phyloP scores from a whole-genome alignment of 805 yeast genomes.

The Wickerhamomyces bisporus region DNA sequence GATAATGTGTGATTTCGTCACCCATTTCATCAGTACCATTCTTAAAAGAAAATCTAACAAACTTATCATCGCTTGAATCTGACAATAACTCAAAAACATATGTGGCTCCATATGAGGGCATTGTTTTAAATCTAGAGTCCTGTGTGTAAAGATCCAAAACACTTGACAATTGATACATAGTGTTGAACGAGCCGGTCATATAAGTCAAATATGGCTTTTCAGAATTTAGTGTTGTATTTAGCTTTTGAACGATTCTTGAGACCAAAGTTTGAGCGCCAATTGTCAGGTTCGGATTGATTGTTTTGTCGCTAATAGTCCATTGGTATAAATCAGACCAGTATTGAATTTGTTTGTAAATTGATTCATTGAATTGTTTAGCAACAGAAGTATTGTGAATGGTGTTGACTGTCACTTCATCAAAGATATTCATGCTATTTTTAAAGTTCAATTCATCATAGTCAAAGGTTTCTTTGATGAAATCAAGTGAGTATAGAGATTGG shows the following conservation, averaged over 20 bases:
- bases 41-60: conserved; percentile 40
- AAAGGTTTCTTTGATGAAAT: conserved; percentile 22
- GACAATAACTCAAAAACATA: conserved; percentile 39
- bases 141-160: conserved; percentile 29
- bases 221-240: conserved; percentile 31
- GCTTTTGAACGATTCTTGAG: conserved; percentile 29
- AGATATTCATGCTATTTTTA: conserved; percentile 34
- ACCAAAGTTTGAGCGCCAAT: conserved; percentile 39
- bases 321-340: conserved; percentile 35
- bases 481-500: conserved; percentile 27
- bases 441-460: conserved; percentile 29
- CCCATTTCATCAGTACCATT: conserved; percentile 37
- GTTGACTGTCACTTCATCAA: conserved; percentile 36
- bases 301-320: conserved; percentile 29
- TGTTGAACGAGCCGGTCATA: conserved; percentile 41
- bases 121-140: conserved; percentile 36
- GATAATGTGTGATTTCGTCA: conserved; percentile 28
- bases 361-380: conserved; percentile 27
- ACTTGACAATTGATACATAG: conserved; percentile 37
- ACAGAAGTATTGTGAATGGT: conserved; percentile 37
- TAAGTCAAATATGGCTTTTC: conserved; percentile 36
- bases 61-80: conserved; percentile 20
- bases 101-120: conserved; percentile 43
- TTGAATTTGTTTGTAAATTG: conserved; percentile 27
- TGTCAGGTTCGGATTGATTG: conserved; percentile 24